Evolutionary conservation across 805 yeast genomes (phyloP), one percentile per base, ranked within the genome.

Genomic region (Aciculoconidium aculeatum): DNA sequence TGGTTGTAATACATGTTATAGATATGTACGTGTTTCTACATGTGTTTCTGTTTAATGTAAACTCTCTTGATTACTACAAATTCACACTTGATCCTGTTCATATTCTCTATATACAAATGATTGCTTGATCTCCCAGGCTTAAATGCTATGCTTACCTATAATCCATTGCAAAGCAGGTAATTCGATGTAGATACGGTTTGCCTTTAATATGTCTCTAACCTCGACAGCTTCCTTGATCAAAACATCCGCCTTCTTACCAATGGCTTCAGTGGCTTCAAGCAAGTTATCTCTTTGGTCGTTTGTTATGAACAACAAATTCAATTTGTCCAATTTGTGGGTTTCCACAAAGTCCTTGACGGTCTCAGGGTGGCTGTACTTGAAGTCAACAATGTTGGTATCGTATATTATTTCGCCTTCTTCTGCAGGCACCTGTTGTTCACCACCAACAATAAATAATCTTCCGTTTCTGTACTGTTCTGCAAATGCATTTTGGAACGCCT

Each of bases 401-500:
- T 33, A 27, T 10, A 25, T 29, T 18, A 25, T 25, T 6, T 17
- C 17, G 21, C 14, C 25, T 11, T 52, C 60, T 13, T 88, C 13
- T 17, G 17, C 34, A 4, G 45, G 30, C n/a, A n/a, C n/a, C n/a
- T n/a, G n/a, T 11, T 60, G 63, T 28, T 54, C 52, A 11, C 55
- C 62, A n/a, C 92, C 95, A 35, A 90, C 61, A 12, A 92, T 70
- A 37, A 63, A 72, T 34, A 92, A 58, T 34, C 68, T 75, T 5
- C 95, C 96, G 25, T 68, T 65, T 50, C 80, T 75, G 61, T 84
- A 92, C 42, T 77, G 82, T 39, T 77, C 77, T 47, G 94, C 78
- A 37, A 92, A 67, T 2, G 96, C 96, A 25, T 80, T 73, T 51
- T 84, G 75, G 45, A 83, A 62, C 9, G 96, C 97, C 37, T 66